Evolutionary conservation across 2,329 filamentous ascomycete species (phyloP).

Genomic region (Tolypocladium album): DNA sequence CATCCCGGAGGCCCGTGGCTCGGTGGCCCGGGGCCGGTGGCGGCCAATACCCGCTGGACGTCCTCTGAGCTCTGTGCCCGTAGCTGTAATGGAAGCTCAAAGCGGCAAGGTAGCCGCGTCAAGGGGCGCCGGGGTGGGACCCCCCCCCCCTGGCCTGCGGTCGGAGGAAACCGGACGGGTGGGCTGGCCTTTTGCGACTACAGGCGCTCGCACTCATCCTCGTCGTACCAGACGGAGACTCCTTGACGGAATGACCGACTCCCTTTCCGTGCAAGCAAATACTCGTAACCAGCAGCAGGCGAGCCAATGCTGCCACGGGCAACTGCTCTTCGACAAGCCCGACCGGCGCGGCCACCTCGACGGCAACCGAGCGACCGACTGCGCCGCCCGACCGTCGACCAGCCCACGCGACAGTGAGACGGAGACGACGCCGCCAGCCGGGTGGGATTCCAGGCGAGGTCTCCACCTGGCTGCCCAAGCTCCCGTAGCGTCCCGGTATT

Average conservation of each 20-base stretch:
- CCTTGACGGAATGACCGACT: too few relatives aligned
- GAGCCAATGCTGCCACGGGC: not conserved
- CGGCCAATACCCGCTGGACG: too few relatives aligned
- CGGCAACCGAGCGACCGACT: too few relatives aligned
- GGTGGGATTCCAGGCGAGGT: not conserved
- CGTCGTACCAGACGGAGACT: too few relatives aligned
- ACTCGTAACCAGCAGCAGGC: not conserved
- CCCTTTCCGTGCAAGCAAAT: not conserved
- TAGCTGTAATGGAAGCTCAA: not conserved
- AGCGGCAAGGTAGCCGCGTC: not conserved
- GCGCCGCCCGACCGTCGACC: too few relatives aligned
- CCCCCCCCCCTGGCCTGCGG: not conserved
- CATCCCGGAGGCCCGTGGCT: not conserved
- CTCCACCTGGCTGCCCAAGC: not conserved
- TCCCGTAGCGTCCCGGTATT: not conserved
- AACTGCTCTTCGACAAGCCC: not conserved
- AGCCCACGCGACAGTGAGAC: conserved; percentile 1
- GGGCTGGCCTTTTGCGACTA: too few relatives aligned
- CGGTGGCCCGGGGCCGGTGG: not conserved
- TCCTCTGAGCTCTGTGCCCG: not conserved
- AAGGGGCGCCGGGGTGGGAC: not conserved
- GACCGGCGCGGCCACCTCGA: not conserved
- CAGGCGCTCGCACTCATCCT: too few relatives aligned
- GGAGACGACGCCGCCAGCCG: too few relatives aligned
- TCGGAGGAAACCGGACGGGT: conserved; percentile 3